Evolutionary conservation across 192 early-diverging fungal genomes (phyloP).

Genomic region (Rhizophagus clarus): DNA sequence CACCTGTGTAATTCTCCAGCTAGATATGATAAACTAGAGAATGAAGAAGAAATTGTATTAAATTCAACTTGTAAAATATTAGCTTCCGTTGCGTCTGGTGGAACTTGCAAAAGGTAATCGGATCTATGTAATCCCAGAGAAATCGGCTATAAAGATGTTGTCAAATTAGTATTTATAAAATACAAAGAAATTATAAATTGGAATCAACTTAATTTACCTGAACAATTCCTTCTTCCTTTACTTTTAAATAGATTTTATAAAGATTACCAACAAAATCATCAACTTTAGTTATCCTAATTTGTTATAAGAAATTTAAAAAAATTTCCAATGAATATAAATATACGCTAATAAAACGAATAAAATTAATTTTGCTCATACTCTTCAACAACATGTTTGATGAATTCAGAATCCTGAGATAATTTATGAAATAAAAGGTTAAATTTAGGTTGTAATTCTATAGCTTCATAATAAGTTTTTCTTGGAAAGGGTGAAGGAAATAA

Average conservation of each 20-base stretch:
- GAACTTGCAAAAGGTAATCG: conserved; percentile 87
- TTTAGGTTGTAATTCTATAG: conserved; percentile 71
- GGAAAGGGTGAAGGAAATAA: conserved; percentile 89
- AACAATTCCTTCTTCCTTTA: conserved; percentile 56
- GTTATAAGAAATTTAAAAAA: conserved; percentile 3
- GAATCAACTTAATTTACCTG: conserved; percentile 50
- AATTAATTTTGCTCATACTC: conserved; percentile 43
- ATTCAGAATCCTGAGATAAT: conserved; percentile 74
- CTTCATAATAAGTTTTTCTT: conserved; percentile 67
- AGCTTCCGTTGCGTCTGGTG: conserved; percentile 48
- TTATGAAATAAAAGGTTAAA: conserved; percentile 82
- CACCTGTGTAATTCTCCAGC: conserved; percentile 81
- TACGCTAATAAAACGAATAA: background rate
- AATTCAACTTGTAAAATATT: conserved; percentile 91
- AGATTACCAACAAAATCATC: conserved; percentile 84
- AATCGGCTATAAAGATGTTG: conserved; percentile 43
- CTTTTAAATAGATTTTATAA: conserved; percentile 75
- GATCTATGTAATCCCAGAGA: conserved; percentile 88
- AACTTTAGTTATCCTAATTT: conserved; percentile 62
- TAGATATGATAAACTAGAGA: conserved; percentile 77
- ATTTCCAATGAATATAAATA: background rate
- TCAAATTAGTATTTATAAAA: background rate
- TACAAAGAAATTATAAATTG: background rate
- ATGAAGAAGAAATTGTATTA: conserved; percentile 95
- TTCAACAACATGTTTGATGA: conserved; percentile 74